Conservation (phyloP, 2,329 filamentous ascomycete species). For the Penicillium sp. region DNA sequence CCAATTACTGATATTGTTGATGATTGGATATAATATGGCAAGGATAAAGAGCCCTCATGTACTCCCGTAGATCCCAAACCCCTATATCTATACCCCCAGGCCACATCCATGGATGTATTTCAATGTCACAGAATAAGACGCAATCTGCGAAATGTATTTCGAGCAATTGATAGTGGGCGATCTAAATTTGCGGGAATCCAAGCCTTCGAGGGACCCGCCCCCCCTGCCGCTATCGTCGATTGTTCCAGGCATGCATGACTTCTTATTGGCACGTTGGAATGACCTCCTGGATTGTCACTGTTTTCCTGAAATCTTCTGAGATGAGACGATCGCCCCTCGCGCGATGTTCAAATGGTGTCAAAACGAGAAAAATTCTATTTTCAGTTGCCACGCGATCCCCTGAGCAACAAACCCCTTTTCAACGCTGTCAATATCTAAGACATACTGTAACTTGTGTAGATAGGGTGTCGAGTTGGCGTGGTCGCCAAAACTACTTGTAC, state of each 20-base stretch:
- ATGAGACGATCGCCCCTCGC: constrained; percentile 7
- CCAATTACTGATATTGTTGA: too few species aligned
- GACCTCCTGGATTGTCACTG: constrained; percentile 16
- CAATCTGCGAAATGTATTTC: constrained; percentile 2
- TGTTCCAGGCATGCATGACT: constrained; percentile 17
- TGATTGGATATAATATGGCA: background rate
- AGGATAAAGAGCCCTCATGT: background rate
- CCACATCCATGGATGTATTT: background rate
- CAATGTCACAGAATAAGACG: background rate
- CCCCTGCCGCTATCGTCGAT: constrained; percentile 26
- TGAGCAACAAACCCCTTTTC: constrained; percentile 3
- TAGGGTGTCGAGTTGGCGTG: too few species aligned
- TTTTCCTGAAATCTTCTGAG: constrained; percentile 5
- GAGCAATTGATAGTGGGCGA: constrained; percentile 20
- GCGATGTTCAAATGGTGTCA: background rate
- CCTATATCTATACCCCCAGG: background rate
- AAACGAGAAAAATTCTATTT: background rate
- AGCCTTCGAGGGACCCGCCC: constrained; percentile 25
- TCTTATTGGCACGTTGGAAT: constrained; percentile 26
- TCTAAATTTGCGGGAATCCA: constrained; percentile 31
- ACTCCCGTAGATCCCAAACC: background rate
- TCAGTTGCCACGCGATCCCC: background rate
- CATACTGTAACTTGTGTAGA: too few species aligned
- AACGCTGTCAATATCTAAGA: background rate
- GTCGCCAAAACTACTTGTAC: too few species aligned